These are phyloP conservation scores for Protostelium mycophagum DNA, from an alignment of 78 protist genomes.

Conservation along the genomic window DNA sequence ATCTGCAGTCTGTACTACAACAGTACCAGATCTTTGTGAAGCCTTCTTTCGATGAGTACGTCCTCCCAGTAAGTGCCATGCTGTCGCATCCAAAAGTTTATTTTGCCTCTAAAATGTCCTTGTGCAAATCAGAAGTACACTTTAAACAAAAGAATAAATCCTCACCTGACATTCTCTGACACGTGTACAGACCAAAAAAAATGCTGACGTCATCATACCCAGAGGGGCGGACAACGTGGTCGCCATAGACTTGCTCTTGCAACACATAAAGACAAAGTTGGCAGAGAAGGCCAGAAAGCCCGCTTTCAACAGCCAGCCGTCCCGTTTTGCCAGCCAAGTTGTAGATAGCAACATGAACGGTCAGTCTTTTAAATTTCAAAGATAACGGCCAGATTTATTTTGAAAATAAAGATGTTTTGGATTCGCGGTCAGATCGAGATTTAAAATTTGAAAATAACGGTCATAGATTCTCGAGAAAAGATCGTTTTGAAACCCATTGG, in stretches of 20 bases:
- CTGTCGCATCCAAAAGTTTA: neutral
- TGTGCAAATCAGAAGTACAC: neutral
- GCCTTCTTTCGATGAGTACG: slow-evolving; percentile 78
- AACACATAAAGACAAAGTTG: slow-evolving; percentile 49
- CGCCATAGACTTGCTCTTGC: slow-evolving; percentile 47
- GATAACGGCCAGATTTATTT: no score
- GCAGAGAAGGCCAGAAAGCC: no score
- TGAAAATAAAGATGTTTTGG: no score
- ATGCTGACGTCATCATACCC: slow-evolving; percentile 79
- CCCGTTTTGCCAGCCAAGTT: no score
- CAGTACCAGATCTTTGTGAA: slow-evolving; percentile 77
- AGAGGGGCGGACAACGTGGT: slow-evolving; percentile 71
- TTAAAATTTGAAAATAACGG: no score
- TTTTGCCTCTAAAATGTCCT: neutral
- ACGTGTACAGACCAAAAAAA: slow-evolving; percentile 53
- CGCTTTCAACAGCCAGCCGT: no score
- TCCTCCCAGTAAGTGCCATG: slow-evolving; percentile 50
- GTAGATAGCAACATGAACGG: no score
- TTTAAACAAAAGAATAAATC: neutral
- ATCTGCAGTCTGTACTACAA: slow-evolving; percentile 47
- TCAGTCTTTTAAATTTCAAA: no score
- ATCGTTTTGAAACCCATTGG: no score
- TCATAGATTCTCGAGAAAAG: no score
- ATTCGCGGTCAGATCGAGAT: no score
- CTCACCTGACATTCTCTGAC: neutral